Evolutionary conservation across 768 basidiomycete genomes (phyloP).

Genomic region (Mycena venus): DNA sequence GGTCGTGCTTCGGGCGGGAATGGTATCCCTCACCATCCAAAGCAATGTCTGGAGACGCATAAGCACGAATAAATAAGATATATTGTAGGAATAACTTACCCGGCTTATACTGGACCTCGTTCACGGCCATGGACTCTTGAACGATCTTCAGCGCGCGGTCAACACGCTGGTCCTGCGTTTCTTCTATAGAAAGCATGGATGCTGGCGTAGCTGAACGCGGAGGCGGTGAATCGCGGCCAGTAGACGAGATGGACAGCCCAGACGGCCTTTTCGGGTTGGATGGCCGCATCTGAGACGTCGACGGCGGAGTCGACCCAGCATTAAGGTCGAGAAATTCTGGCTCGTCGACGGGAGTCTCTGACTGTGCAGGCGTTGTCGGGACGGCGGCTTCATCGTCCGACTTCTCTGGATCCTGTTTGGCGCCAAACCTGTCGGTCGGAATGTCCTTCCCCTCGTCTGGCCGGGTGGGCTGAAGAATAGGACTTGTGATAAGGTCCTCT

Average conservation of each 20-base stretch:
- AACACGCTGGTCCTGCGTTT: conserved; percentile 55
- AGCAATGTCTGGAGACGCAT: conserved; percentile 68
- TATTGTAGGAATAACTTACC: conserved; percentile 52
- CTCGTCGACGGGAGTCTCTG: conserved; percentile 53
- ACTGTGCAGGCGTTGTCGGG: conserved; percentile 38
- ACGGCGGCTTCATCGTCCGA: conserved; percentile 34
- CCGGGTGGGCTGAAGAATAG: conserved; percentile 80
- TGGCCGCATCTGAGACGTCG: conserved; percentile 12
- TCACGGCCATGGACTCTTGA: conserved; percentile 57
- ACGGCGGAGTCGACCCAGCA: conserved; percentile 49
- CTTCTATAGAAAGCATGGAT: conserved; percentile 47
- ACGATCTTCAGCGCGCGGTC: conserved; percentile 66
- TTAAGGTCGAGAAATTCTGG: conserved; percentile 92
- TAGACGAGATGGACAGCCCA: conserved; percentile 16
- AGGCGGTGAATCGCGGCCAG: background rate
- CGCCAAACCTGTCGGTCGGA: conserved; percentile 57
- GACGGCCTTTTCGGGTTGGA: conserved; percentile 29
- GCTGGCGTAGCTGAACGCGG: conserved; percentile 19
- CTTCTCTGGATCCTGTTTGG: conserved; percentile 48
- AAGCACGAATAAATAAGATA: background rate
- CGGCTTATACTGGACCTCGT: conserved; percentile 73
- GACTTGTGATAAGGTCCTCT: conserved; percentile 93
- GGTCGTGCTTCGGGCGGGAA: conserved; percentile 54
- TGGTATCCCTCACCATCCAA: conserved; percentile 91
- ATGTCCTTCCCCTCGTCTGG: conserved; percentile 50